A percentile compares a stretch with the other conserved stretches of the same genome.
phyloP scores from a whole-genome alignment of 495 filamentous ascomycete genomes.

The Parmelia sp. region DNA sequence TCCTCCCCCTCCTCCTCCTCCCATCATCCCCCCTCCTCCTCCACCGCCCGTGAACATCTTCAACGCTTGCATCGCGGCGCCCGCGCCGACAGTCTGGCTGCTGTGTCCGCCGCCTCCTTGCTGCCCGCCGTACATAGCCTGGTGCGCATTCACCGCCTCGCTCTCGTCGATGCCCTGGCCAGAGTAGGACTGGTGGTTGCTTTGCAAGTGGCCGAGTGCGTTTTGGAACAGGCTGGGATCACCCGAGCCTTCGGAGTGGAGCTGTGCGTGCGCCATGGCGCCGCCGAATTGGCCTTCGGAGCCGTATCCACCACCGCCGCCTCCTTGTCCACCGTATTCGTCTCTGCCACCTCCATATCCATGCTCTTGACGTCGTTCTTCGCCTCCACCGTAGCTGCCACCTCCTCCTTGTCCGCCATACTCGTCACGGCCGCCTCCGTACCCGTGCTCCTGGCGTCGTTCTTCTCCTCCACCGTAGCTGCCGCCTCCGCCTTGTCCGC shows the following conservation, averaged over 20 bases:
- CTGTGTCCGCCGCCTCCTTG: constrained; percentile 28
- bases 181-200: constrained; percentile 34
- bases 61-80: constrained; percentile 61
- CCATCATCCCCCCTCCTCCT: background rate
- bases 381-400: constrained; percentile 11
- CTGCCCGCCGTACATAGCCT: constrained; percentile 46
- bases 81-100: constrained; percentile 46
- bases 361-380: background rate
- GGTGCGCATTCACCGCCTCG: constrained; percentile 48
- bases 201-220: constrained; percentile 44
- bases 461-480: constrained; percentile 4
- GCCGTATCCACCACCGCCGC: constrained; percentile 19
- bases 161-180: constrained; percentile 50
- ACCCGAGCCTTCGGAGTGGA: constrained; percentile 30
- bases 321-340: background rate
- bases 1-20: constrained; percentile 24
- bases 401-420: background rate
- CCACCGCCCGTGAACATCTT: constrained; percentile 54
- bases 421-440: no score
- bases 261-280: constrained; percentile 43
- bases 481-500: background rate
- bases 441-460: background rate
- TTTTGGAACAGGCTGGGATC: constrained; percentile 42
- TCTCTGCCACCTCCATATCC: background rate
- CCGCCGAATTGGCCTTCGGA: constrained; percentile 40